Conservation (phyloP, 2,329 filamentous ascomycete species). For the Alternaria infectoria region DNA sequence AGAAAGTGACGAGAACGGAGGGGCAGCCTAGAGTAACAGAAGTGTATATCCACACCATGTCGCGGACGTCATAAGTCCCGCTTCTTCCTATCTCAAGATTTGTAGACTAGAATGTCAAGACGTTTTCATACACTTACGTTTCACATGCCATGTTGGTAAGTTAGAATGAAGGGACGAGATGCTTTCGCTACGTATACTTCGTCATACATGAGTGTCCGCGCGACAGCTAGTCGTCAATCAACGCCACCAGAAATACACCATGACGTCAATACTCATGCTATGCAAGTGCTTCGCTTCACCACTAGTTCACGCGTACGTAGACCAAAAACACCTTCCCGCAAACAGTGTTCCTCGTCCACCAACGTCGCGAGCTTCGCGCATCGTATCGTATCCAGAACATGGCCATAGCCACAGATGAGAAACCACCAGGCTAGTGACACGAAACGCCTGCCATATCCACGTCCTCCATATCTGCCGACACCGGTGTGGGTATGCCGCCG, state of each 20-base stretch:
- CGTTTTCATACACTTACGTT: too few species aligned
- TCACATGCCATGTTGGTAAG: too few species aligned
- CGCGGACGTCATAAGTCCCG: too few species aligned
- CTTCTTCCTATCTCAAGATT: neutral
- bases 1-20: neutral
- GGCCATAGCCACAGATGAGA: neutral
- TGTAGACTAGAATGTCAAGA: neutral
- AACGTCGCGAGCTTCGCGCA: neutral
- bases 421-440: neutral
- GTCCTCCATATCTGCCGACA: neutral
- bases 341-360: neutral
- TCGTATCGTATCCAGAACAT: neutral
- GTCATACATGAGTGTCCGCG: neutral
- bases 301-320: too few species aligned
- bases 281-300: neutral
- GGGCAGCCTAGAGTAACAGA: fast-evolving
- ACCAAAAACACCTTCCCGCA: neutral
- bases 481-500: neutral
- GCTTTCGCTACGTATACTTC: too few species aligned
- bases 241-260: fast-evolving
- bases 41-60: too few species aligned
- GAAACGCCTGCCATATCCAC: neutral
- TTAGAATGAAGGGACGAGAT: too few species aligned
- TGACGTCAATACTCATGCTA: neutral
- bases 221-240: neutral